Percentiles rank a stretch among this genome's conserved stretches.
phyloP scores from a whole-genome alignment of 805 yeast genomes.

The Starmerella apicola region DNA sequence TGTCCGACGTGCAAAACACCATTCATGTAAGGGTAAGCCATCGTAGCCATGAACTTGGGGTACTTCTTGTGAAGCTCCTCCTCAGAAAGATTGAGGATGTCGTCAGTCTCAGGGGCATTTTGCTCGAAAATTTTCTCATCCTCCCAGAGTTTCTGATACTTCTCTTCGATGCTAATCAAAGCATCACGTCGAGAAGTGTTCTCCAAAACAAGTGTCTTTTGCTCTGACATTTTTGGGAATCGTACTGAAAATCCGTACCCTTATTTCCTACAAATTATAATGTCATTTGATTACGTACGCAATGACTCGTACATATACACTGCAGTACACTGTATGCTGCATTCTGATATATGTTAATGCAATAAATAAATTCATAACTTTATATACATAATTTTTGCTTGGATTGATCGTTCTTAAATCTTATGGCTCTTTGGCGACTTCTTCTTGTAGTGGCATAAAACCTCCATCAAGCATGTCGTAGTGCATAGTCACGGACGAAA shows the following conservation, averaged over 20 bases:
- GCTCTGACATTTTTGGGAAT: conserved; percentile 14
- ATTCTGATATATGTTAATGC: too few relatives aligned
- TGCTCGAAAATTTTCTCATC: conserved; percentile 77
- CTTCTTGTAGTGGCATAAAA: conserved; percentile 7
- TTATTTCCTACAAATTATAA: too few relatives aligned
- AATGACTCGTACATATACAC: too few relatives aligned
- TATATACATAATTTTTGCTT: too few relatives aligned
- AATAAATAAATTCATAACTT: too few relatives aligned
- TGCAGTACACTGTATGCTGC: too few relatives aligned
- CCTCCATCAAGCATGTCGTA: conserved; percentile 18
- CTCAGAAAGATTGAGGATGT: conserved; percentile 41
- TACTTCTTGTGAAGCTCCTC: conserved; percentile 65
- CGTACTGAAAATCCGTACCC: too few relatives aligned
- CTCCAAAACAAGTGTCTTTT: conserved; percentile 26
- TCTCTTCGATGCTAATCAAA: conserved; percentile 74
- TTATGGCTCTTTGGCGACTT: conserved; percentile 2
- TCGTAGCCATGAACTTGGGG: conserved; percentile 82
- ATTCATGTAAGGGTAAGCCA: conserved; percentile 99
- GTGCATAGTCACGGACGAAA: conserved; percentile 22
- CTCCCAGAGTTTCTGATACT: conserved; percentile 77
- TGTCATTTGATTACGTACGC: too few relatives aligned
- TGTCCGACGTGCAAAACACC: conserved; percentile 98
- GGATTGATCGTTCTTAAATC: too few relatives aligned
- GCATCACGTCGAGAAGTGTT: conserved; percentile 93
- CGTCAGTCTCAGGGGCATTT: conserved; percentile 64